Evolutionary conservation across 768 basidiomycete genomes (phyloP).

Genomic region (Mycena albidolilacea): DNA sequence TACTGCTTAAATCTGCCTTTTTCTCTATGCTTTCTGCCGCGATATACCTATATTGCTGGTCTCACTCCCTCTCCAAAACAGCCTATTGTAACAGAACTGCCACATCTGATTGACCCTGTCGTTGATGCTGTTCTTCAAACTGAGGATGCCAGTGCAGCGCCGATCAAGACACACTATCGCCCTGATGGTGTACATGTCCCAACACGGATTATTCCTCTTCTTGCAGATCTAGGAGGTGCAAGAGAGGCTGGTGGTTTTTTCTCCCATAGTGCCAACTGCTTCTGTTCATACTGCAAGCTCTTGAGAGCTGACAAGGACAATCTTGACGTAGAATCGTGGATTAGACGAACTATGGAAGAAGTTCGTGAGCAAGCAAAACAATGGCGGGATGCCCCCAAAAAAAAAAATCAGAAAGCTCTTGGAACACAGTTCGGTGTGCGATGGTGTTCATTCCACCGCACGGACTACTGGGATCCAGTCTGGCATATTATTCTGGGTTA

Average conservation of each 20-base stretch:
- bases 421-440: constrained; percentile 29
- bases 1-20: constrained; percentile 16
- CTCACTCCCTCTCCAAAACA: background rate
- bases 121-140: background rate
- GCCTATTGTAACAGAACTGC: background rate
- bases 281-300: constrained; percentile 40
- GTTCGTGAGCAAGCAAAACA: constrained; percentile 18
- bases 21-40: background rate
- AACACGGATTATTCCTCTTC: constrained; percentile 34
- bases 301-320: constrained; percentile 3
- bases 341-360: constrained; percentile 7
- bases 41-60: background rate
- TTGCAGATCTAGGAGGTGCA: constrained; percentile 33
- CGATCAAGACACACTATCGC: background rate
- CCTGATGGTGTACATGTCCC: constrained; percentile 34
- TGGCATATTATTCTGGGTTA: constrained; percentile 34
- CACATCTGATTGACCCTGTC: background rate
- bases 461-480: constrained; percentile 39
- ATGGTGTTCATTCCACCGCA: constrained; percentile 29
- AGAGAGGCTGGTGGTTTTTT: constrained; percentile 37
- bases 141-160: background rate
- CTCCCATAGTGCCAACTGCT: constrained; percentile 18
- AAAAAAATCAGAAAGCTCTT: constrained; percentile 6
- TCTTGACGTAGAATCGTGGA: constrained; percentile 36
- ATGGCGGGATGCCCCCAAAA: constrained; percentile 35